Conservation (phyloP, 2,329 filamentous ascomycete species). For the Chlorencoelia australis region DNA sequence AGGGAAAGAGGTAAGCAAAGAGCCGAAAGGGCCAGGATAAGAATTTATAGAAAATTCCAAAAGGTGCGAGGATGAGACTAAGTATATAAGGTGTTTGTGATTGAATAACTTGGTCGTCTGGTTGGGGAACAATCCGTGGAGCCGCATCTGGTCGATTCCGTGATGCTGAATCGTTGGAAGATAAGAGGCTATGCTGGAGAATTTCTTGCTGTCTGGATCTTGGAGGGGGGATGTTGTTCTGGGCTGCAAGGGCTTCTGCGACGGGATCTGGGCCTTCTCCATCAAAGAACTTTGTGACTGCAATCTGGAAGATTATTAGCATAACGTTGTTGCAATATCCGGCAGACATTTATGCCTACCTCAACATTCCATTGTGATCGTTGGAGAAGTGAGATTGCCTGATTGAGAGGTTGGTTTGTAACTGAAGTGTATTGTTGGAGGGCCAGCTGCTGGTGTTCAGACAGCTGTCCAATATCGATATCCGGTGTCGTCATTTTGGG, state of each 20-base stretch:
- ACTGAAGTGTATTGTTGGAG: conserved; percentile 83
- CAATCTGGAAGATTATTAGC: conserved; percentile 51
- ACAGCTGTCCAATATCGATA: conserved; percentile 59
- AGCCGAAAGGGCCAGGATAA: conserved; percentile 61
- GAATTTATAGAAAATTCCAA: conserved; percentile 66
- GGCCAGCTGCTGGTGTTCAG: conserved; percentile 67
- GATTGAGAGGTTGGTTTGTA: conserved; percentile 69
- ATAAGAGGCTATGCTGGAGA: conserved; percentile 49
- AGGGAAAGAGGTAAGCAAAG: conserved; percentile 68
- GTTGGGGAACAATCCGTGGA: conserved; percentile 73
- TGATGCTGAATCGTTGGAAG: conserved; percentile 19
- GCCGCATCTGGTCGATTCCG: conserved; percentile 51
- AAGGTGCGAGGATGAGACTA: conserved; percentile 68
- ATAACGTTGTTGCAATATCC: conserved; percentile 5
- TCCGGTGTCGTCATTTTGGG: conserved; percentile 37
- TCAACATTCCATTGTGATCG: conserved; percentile 95
- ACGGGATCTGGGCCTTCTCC: conserved; percentile 79
- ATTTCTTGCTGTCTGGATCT: conserved; percentile 61
- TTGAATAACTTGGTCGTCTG: conserved; percentile 52
- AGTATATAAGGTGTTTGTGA: conserved; percentile 62
- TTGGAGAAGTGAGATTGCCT: conserved; percentile 69
- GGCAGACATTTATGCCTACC: conserved; percentile 35
- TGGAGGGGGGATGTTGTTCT: conserved; percentile 49
- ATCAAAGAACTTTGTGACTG: conserved; percentile 95
- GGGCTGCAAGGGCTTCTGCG: conserved; percentile 61